Evolutionary conservation across 495 filamentous ascomycete genomes (phyloP), one percentile per base, ranked within the genome.

Genomic region (Usnea hakonensis): DNA sequence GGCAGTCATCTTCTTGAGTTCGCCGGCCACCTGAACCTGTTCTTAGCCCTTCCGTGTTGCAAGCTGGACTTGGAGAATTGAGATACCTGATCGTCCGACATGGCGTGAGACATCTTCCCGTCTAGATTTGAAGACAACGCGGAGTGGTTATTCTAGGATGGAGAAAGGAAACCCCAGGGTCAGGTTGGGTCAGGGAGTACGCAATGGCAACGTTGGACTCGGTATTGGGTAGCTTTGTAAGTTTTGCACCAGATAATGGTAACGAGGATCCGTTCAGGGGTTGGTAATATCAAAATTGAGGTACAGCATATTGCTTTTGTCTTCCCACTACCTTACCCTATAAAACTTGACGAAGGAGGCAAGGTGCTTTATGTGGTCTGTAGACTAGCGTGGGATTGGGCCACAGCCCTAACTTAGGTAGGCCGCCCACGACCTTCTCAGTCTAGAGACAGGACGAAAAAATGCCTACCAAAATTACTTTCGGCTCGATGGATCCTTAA

Each of bases 1-100:
- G 74, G 92, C 90, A 52, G 95, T 97, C 95, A 99, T 99, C 82
- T 99, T 99, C 80, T 87, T 90, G 74, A 99, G 90, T 83, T 99
- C 95, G 74, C 84, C 83, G 71, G 86, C 83, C 77, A 99, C 93
- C 92, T 97, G 67, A 63, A 40, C 55, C 43, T 30, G 46, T 64
- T 60, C 37, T 54, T 68, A 56, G 52, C 5, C 19, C 58, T n/a
- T 53, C 35, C 7, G 23, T 5, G 5, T 30, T 5, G 21, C 16
- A n/a, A n/a, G 13, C 2, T 28, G 17, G 23, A 7, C 16, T 11
- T 28, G 38, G n/a, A 2, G 13, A 11, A 5, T 30, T 52, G 58
- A 67, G 73, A 66, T 80, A 91, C 93, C 87, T 97, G 92, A 75
- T 96, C 93, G 81, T 97, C 93, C 74, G 91, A 95, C 77, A 97